phyloP scores from a whole-genome alignment of 2,329 filamentous ascomycete species.

The Stachybotrys chlorohalonatus region DNA sequence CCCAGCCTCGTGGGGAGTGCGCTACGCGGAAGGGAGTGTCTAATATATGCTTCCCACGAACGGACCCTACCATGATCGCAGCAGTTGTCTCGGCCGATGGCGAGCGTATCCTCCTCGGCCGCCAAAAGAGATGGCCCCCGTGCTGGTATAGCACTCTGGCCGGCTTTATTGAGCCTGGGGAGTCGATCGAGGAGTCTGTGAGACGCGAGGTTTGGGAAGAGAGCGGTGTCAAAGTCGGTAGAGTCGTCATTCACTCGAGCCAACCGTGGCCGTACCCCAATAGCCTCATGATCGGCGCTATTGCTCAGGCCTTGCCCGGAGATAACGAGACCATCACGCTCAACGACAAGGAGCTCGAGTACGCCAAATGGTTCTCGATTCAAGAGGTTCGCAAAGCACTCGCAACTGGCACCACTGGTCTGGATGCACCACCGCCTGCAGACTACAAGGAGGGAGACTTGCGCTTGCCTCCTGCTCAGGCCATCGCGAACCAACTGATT shows the following conservation, averaged over 20 bases:
- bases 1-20: slow-evolving; percentile 57
- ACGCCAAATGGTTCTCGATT: slow-evolving; percentile 78
- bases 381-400: slow-evolving; percentile 75
- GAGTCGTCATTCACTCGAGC: slow-evolving; percentile 73
- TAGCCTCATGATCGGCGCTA: slow-evolving; percentile 77
- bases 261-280: slow-evolving; percentile 86
- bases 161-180: slow-evolving; percentile 77
- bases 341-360: slow-evolving; percentile 85
- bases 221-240: slow-evolving; percentile 64
- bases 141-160: slow-evolving; percentile 85
- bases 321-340: slow-evolving; percentile 71
- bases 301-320: slow-evolving; percentile 70
- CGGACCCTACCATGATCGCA: slow-evolving; percentile 92
- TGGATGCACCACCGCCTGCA: slow-evolving; percentile 55
- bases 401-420: slow-evolving; percentile 49
- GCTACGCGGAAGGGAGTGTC: slow-evolving; percentile 76
- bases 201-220: slow-evolving; percentile 83
- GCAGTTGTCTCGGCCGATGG: slow-evolving; percentile 79
- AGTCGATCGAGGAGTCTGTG: slow-evolving; percentile 78
- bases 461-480: slow-evolving; percentile 73
- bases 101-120: slow-evolving; percentile 70
- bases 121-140: slow-evolving; percentile 73
- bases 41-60: slow-evolving; percentile 86
- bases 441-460: slow-evolving; percentile 70
- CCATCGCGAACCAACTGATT: slow-evolving; percentile 88